A percentile compares a stretch with the other conserved stretches of the same genome.
phyloP scores from a whole-genome alignment of 371 early-diverging fungal genomes.

The Circinella umbellata region DNA sequence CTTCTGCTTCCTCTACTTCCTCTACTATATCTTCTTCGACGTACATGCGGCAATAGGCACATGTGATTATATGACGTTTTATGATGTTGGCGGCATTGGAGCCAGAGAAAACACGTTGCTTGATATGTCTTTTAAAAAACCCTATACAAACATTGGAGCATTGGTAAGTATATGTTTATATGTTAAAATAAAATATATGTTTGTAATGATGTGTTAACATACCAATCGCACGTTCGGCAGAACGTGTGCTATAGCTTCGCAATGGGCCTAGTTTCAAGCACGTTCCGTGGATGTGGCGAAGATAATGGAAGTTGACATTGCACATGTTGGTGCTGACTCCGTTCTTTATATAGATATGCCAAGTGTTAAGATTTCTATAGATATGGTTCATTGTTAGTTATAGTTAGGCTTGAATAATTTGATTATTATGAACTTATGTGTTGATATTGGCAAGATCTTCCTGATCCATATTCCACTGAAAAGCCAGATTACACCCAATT shows the following conservation, averaged over 20 bases:
- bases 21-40: not conserved
- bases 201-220: not conserved
- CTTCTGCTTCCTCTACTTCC: not conserved
- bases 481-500: not conserved
- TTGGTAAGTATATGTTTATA: too few relatives aligned
- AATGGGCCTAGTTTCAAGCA: not conserved
- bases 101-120: not conserved
- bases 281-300: not conserved
- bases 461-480: not conserved
- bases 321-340: not conserved
- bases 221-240: not conserved
- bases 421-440: not conserved
- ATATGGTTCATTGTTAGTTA: not conserved
- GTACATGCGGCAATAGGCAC: not conserved
- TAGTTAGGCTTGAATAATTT: not conserved
- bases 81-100: not conserved
- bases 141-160: not conserved
- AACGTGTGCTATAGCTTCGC: not conserved
- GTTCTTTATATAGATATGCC: not conserved
- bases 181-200: too few relatives aligned
- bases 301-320: not conserved
- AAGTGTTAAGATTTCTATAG: not conserved
- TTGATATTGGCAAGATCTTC: not conserved
- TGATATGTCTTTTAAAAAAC: not conserved
- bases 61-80: not conserved